Evolutionary conservation across 768 basidiomycete species (phyloP), one percentile per base, ranked within the genome.

Genomic region (Tylopilus plumbeoviolaceoides): DNA sequence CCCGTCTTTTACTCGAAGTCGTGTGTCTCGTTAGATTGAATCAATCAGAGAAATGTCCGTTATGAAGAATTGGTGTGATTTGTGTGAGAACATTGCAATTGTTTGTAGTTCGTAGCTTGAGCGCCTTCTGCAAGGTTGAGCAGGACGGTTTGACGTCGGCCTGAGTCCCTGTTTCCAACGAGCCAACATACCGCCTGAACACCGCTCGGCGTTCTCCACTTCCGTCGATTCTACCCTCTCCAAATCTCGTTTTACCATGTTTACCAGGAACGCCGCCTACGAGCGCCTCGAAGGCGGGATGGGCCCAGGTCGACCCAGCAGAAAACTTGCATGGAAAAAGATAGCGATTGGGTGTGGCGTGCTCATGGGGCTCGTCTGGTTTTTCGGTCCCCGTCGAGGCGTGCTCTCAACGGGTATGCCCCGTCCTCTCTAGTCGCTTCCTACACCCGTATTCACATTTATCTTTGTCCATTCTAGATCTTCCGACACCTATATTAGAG

Each of bases 251-350:
- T 9, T 33, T 7, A 35, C 59, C 36, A 69, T 70, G 63, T 54
- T 60, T 38, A 20, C 60, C 31, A 69, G 75, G 35, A 76, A 63
- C 56, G 70, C 65, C 59, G 73, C 75, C 64, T 85, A 82, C 63
- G 82, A 84, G 51, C 78, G 82, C 27, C 75, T 85, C 36, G 83
- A 85, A 62, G 76, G 78, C 35, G 83, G 83, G 15, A 73, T 80
- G 68, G 83, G 84, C 5, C 78, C 81, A 1, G 66, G 69, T 39
- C 68, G 78, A 20, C 55, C 56, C 21, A 54, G 65, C 46, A 72
- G 55, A 57, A 71, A 59, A 41, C 64, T 75, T 41, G 67, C 66
- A 18, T 89, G 87, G 87, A 88, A 82, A 67, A 86, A 81, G 71
- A 77, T 88, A 50, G 80, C 78, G 4, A 65, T 88, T 7, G 85